A percentile compares a stretch with the other conserved stretches of the same genome.
Evolutionary conservation across 495 filamentous ascomycete species (phyloP).

Genomic region (Cercophora scortea): DNA sequence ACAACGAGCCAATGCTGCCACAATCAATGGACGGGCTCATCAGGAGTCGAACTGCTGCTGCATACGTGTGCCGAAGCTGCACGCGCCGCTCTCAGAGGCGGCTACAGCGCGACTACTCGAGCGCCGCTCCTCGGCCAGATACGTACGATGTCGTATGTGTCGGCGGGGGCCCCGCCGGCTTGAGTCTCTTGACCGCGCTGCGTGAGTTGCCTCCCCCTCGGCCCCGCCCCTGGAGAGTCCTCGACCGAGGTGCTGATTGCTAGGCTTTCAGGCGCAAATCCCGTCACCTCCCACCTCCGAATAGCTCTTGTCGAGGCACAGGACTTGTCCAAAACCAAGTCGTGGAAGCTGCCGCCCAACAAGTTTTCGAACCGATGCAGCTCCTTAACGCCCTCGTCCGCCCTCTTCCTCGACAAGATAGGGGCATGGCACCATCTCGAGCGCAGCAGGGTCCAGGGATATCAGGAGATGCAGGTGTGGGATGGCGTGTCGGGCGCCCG

Average conservation of each 20-base stretch:
- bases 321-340: slow-evolving; percentile 58
- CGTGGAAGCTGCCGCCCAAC: slow-evolving; percentile 55
- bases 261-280: slow-evolving; percentile 47
- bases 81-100: slow-evolving; percentile 24
- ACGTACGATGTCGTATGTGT: slow-evolving; percentile 95
- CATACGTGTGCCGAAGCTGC: slow-evolving; percentile 40
- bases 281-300: slow-evolving; percentile 65
- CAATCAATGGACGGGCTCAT: slow-evolving; percentile 15
- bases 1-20: too few species aligned
- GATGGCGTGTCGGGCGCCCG: slow-evolving; percentile 81
- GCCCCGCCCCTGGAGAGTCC: neutral
- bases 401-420: slow-evolving; percentile 61
- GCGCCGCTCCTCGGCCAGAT: slow-evolving; percentile 33
- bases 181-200: slow-evolving; percentile 80
- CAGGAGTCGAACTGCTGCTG: slow-evolving; percentile 9
- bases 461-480: slow-evolving; percentile 94
- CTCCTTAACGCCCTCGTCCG: slow-evolving; percentile 83
- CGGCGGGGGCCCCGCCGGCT: slow-evolving; percentile 90
- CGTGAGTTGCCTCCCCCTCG: slow-evolving; percentile 42
- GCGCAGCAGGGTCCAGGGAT: slow-evolving; percentile 64
- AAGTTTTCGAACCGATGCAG: slow-evolving; percentile 89
- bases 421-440: slow-evolving; percentile 82
- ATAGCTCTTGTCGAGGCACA: slow-evolving; percentile 88
- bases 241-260: neutral
- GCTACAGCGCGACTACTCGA: slow-evolving; percentile 30